Evolutionary conservation across 2,329 filamentous ascomycete species (phyloP).

Genomic region (Orbilia javanica): DNA sequence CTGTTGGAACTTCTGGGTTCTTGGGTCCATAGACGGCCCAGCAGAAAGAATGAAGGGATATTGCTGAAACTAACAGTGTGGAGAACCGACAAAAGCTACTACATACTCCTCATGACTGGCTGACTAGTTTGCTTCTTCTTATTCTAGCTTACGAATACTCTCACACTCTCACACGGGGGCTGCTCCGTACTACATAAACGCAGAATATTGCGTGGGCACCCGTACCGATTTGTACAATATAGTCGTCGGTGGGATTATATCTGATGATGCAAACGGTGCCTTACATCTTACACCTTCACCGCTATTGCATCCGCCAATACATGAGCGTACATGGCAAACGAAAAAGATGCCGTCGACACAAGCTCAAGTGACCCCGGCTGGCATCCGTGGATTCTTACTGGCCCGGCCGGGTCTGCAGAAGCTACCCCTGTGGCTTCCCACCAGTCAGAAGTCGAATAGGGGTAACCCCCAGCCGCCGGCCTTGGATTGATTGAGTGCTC

Average conservation of each 20-base stretch:
- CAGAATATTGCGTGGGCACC: too few relatives aligned
- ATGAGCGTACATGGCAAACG: neutral
- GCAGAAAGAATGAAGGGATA: slow-evolving; percentile 10
- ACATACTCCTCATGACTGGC: too few relatives aligned
- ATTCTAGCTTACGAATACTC: neutral
- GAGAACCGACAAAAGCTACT: neutral
- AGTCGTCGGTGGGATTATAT: neutral
- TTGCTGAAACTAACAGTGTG: neutral
- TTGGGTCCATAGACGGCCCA: neutral
- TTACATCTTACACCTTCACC: slow-evolving; percentile 21
- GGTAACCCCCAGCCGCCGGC: slow-evolving; percentile 47
- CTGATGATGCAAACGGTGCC: slow-evolving; percentile 16
- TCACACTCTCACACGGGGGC: too few relatives aligned
- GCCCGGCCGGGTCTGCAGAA: slow-evolving; percentile 13
- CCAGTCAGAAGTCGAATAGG: slow-evolving; percentile 26
- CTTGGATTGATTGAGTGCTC: neutral
- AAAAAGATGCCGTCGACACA: slow-evolving; percentile 27
- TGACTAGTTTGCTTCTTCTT: neutral
- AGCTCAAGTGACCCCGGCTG: slow-evolving; percentile 25
- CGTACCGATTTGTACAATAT: neutral
- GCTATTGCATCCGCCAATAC: slow-evolving; percentile 20
- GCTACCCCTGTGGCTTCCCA: slow-evolving; percentile 30
- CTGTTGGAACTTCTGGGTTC: slow-evolving; percentile 4
- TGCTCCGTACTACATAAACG: neutral
- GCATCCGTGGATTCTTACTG: slow-evolving; percentile 21